Conservation (phyloP, 176 grass and related monocot genomes). For the Carex pumila region DNA sequence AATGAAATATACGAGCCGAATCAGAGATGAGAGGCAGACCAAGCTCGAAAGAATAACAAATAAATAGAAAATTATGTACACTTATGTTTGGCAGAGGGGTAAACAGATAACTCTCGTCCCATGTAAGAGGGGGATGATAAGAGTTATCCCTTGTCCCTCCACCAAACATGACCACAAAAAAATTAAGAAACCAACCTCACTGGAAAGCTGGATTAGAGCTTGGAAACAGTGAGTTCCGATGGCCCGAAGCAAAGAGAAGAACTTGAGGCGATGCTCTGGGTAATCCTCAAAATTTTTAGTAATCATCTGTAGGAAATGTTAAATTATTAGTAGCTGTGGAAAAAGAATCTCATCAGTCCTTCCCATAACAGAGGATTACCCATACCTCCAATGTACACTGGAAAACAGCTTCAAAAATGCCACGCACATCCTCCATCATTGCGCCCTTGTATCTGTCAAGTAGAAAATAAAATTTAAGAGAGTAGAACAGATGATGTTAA, state of each 20-base stretch:
- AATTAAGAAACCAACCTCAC: slow-evolving; percentile 48
- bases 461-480: slow-evolving; percentile 17
- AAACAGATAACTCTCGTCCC: not conserved
- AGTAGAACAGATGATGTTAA: not conserved
- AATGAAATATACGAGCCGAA: slow-evolving; percentile 24
- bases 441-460: slow-evolving; percentile 68
- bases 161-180: not conserved
- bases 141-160: not conserved
- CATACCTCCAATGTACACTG: slow-evolving; percentile 94
- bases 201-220: slow-evolving; percentile 94
- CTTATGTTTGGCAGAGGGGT: not conserved
- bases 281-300: slow-evolving; percentile 99
- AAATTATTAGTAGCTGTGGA: not conserved
- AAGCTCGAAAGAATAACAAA: not conserved
- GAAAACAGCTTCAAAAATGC: slow-evolving; percentile 97
- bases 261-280: slow-evolving; percentile 96
- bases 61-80: not conserved
- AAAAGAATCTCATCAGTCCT: not conserved
- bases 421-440: slow-evolving; percentile 90
- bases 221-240: slow-evolving; percentile 98
- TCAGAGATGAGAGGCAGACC: not conserved
- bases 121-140: not conserved
- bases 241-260: slow-evolving; percentile 88
- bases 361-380: slow-evolving; percentile 12
- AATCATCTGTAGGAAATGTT: slow-evolving; percentile 61